Conservation (phyloP, 164 flowering plant species). For the Umbellularia californica region DNA sequence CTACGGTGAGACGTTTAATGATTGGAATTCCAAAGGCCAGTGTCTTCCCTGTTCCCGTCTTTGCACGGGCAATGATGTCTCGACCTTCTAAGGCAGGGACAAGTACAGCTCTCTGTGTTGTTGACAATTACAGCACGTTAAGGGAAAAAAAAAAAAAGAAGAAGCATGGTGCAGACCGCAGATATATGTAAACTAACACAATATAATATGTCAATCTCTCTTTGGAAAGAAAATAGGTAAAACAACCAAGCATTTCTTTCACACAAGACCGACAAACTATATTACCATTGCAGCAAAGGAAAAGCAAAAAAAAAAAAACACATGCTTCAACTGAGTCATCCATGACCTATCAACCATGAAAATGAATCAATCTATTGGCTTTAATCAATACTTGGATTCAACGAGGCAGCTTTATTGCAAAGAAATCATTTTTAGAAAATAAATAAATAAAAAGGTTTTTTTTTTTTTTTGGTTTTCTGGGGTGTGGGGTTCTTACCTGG, state of each 20-base stretch:
- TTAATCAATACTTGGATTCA: too few species aligned
- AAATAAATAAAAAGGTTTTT: too few species aligned
- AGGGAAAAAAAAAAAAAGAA: neutral
- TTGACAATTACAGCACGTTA: too few species aligned
- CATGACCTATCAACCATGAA: neutral
- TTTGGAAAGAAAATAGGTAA: too few species aligned
- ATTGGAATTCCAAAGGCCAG: conserved; percentile 96
- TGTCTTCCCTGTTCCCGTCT: conserved; percentile 98
- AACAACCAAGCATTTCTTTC: too few species aligned
- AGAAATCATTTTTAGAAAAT: neutral
- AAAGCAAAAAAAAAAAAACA: neutral
- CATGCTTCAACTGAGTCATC: neutral
- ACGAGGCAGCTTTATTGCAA: neutral
- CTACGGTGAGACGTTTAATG: conserved; percentile 60
- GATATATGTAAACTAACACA: neutral
- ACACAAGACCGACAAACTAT: too few species aligned
- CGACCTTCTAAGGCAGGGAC: conserved; percentile 87
- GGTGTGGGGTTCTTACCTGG: conserved; percentile 34
- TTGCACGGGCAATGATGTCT: conserved; percentile 94
- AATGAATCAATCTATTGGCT: too few species aligned
- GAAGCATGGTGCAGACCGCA: neutral
- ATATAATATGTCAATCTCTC: neutral
- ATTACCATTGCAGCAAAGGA: neutral
- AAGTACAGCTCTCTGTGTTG: conserved; percentile 76
- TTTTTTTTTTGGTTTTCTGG: too few species aligned